Base-by-base conservation (phyloP, 2,329 filamentous ascomycete genomes). In the Sporothrix pseudoabietina region DNA sequence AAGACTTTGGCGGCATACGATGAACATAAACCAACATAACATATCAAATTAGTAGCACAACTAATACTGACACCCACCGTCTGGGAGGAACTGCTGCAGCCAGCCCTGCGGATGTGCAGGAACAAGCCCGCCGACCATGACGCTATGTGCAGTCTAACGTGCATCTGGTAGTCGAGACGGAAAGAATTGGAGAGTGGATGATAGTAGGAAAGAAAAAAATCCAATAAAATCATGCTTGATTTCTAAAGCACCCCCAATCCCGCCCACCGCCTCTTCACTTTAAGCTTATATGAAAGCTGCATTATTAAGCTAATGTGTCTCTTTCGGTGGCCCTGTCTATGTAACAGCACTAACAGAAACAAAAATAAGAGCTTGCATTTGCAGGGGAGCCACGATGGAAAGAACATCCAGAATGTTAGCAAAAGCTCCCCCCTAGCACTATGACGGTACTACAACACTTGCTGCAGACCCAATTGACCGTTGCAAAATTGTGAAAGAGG, bases 101-200 rank as follows among this genome's bases (percentile, higher is more conserved):
- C 68, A 70, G 68, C 68, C 68, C 35, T 70, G 68, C n/a, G 68
- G 39, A 30, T 54, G 44, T 52, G n/a, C 49, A 70, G 65, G 49
- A 52, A 70, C 47, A 30, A 57, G 32, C 39, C 49, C 30, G 68
- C 12, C 49, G 52, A 44, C 49, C 14, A 57, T 71, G 69, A 61
- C 69, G 54, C 52, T 59, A 35, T 71, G 39, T 71, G 35, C 39
- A 71, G 49, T 71, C 35, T 71, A 59, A 71, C 66, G 35, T 61
- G 39, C 66, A 69, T 69, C 9, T 39, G 16, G 47, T 26, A 44
- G 49, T n/a, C 35, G 66, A 69, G 32, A 26, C 3, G 35, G 35
- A 35, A 35, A 35, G 35, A 35, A 35, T 35, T 35, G 3, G 35
- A 35, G 35, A 35, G 35, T 35, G 35, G 35, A 4, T 5, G 35